Base-by-base conservation (phyloP, 2,329 filamentous ascomycete species). In the Whalleya microplaca region DNA sequence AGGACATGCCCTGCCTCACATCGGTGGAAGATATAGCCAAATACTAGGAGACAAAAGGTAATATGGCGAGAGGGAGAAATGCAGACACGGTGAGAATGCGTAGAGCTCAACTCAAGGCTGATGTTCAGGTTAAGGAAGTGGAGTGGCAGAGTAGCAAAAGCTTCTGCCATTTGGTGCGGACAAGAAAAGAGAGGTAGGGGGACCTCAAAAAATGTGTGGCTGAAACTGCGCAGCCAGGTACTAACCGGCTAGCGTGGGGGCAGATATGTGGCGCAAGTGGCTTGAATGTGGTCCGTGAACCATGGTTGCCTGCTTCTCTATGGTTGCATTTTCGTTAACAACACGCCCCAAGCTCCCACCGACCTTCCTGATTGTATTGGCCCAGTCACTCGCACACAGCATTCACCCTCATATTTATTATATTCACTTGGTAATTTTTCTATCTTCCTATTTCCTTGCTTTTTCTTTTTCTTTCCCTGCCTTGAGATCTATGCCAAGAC, bases 1-100 rank as follows among this genome's bases (percentile, higher is more conserved):
- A 62, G 49, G 61, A 64, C 66, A 66, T 66, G 56, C 58, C 61
- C 58, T 53, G 42, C 41, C 46, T 21, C 18, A 47, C 58, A 40
- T 32, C 29, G 42, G 37, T n/a, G 32, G 23, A 41, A 21, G 19
- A 42, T 44, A 37, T 45, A 45, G 40, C 32, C 18, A 42, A 20
- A 46, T 12, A 47, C 19, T 20, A 10, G 16, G 18, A 45, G 3
- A 21, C 18, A n/a, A 41, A 42, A 20, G 18, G 40, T 45, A 19
- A 23, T 43, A 47, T 29, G 37, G 27, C 32, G 10, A 37, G 23
- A 20, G 5, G 32, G 19, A 42, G 21, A 48, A 6, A 42, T 43
- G 21, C 21, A 44, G 19, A 45, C 29, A 37, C 51, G 32, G 14
- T 16, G 32, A 37, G 3, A 37, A 37, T 37, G 10, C 10, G 9